These are phyloP conservation scores for Neurospora sp. DNA, from an alignment of 495 filamentous ascomycete genomes.

Conservation along the genomic window DNA sequence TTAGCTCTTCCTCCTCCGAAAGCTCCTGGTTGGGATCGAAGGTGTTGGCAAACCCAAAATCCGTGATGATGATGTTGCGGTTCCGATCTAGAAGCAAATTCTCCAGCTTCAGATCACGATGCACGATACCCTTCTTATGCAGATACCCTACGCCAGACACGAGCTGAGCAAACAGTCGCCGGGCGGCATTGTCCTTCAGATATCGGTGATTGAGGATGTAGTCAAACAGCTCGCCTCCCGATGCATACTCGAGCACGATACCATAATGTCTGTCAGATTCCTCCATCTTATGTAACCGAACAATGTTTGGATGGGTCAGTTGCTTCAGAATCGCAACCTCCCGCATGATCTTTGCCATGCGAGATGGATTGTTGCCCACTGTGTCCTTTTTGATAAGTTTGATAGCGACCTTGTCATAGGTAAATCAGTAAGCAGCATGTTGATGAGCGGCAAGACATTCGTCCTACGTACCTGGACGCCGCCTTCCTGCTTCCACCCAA, in stretches of 20 bases:
- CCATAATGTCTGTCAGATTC: constrained; percentile 94
- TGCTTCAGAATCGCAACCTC: constrained; percentile 87
- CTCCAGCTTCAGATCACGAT: constrained; percentile 94
- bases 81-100: constrained; percentile 94
- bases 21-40: constrained; percentile 86
- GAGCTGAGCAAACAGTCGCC: constrained; percentile 88
- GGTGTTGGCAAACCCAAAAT: constrained; percentile 98
- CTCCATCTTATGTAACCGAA: constrained; percentile 95
- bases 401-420: constrained; percentile 65
- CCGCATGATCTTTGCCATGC: constrained; percentile 92
- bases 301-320: constrained; percentile 89
- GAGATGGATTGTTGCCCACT: constrained; percentile 73
- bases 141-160: constrained; percentile 96
- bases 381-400: constrained; percentile 92
- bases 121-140: constrained; percentile 98
- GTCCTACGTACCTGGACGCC: constrained; percentile 56
- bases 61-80: constrained; percentile 97
- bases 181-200: constrained; percentile 83
- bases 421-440: background rate
- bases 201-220: constrained; percentile 96
- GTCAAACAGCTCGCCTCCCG: constrained; percentile 95
- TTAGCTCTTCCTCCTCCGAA: constrained; percentile 81
- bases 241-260: constrained; percentile 97
- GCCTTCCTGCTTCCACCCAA: constrained; percentile 97
- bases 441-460: background rate